Base-by-base conservation (phyloP, 208 protist species). In the Leishmania tarentolae region DNA sequence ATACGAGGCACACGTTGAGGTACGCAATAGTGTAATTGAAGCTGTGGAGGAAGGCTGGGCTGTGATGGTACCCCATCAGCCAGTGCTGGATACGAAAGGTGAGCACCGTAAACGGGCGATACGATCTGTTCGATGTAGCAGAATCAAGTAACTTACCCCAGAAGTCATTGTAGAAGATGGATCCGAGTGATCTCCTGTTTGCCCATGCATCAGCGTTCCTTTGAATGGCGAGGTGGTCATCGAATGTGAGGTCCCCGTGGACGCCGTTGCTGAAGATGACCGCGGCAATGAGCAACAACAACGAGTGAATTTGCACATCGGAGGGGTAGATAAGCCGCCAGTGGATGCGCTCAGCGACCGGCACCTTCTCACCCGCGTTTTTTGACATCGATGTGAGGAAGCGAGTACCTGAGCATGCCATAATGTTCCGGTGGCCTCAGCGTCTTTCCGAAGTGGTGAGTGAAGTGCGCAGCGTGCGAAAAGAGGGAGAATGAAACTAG, bases 211-310 rank as follows among this genome's bases (percentile, higher is more conserved):
- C 92, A 7, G 68, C 31, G 75, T 94, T 93, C 4, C 78, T 76
- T 1, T 65, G 68, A 40, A 97, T 87, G 11, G 93, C 93, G 2
- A 94, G 78, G 74, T 92, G 84, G 65, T 97, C 93, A 80, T 97
- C 93, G 76, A 95, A 95, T 2, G 90, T 85, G 37, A 94, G 52
- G n/a, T 87, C 73, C 28, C 76, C 79, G 4, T 31, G 28, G 17
- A 92, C 37, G 57, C 87, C 80, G 44, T 85, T 89, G 50, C 75
- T 85, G 72, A 90, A 90, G 35, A 92, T 21, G 13, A 79, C 70
- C 6, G 83, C 9, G 3, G 84, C 84, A 9, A 88, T 28, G 28
- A 86, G 52, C 40, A 88, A 7, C 37, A 87, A 8, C 40, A 88
- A 66, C 17, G 81, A 68, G 52, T 73, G 56, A 9, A 81, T 35